Conservation (phyloP, 768 basidiomycete genomes). For the Cyclocybe cylindracea region DNA sequence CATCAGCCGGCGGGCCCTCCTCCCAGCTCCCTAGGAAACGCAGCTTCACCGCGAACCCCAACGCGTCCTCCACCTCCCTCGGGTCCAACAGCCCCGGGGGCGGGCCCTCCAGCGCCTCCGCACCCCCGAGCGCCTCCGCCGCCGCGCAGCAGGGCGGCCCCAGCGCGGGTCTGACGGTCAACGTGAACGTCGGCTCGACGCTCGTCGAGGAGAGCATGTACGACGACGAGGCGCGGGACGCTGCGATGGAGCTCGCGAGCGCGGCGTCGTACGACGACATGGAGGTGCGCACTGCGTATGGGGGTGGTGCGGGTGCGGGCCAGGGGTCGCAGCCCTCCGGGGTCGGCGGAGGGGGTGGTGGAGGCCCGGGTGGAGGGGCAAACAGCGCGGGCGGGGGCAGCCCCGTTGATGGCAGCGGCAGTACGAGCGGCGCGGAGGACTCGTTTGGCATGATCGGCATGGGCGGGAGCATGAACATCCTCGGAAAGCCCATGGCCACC, state of each 20-base stretch:
- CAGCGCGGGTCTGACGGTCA: slow-evolving; percentile 12
- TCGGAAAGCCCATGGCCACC: slow-evolving; percentile 66
- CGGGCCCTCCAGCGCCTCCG: not conserved
- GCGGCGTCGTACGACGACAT: slow-evolving; percentile 56
- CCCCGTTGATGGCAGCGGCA: slow-evolving; percentile 51
- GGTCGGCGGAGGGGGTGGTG: slow-evolving; percentile 38
- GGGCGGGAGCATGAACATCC: slow-evolving; percentile 50
- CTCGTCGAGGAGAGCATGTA: slow-evolving; percentile 43
- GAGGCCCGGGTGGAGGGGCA: slow-evolving; percentile 44
- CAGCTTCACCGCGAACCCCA: slow-evolving; percentile 58
- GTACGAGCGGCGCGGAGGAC: slow-evolving; percentile 46
- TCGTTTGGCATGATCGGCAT: slow-evolving; percentile 27
- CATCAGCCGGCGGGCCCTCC: slow-evolving; percentile 50
- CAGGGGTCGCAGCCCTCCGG: no score
- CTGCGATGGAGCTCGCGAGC: slow-evolving; percentile 36
- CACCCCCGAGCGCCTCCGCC: slow-evolving; percentile 3
- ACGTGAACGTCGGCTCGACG: slow-evolving; percentile 24
- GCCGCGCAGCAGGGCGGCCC: not conserved
- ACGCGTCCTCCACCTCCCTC: slow-evolving; percentile 28
- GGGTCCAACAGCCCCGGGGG: not conserved
- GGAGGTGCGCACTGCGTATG: slow-evolving; percentile 45
- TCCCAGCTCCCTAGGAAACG: slow-evolving; percentile 68
- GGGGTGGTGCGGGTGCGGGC: no score
- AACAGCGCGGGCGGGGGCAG: slow-evolving; percentile 37
- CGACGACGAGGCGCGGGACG: slow-evolving; percentile 39